phyloP scores from a whole-genome alignment of 768 basidiomycete genomes.

The Tulasnella sp. region DNA sequence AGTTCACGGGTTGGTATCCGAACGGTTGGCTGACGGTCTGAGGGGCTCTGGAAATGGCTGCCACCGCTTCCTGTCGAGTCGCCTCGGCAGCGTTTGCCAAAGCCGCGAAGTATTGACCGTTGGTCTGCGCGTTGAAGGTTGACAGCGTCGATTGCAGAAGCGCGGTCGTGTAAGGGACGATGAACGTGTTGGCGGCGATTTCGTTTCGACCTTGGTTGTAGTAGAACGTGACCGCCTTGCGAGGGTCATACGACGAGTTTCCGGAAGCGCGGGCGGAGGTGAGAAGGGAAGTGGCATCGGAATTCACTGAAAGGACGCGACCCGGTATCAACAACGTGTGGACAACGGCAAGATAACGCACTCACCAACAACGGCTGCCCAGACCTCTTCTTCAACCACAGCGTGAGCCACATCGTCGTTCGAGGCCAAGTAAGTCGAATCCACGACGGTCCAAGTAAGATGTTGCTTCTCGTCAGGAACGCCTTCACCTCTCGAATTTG shows the following conservation, averaged over 20 bases:
- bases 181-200: constrained; percentile 42
- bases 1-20: constrained; percentile 35
- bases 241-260: constrained; percentile 41
- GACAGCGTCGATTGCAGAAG: constrained; percentile 33
- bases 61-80: constrained; percentile 44
- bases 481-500: constrained; percentile 33
- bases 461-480: neutral
- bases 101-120: constrained; percentile 26
- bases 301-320: constrained; percentile 35
- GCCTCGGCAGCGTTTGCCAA: constrained; percentile 24
- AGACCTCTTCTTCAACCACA: constrained; percentile 42
- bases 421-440: constrained; percentile 12
- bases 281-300: constrained; percentile 40
- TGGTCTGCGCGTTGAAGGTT: constrained; percentile 16
- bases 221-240: constrained; percentile 40
- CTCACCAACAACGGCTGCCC: constrained; percentile 46
- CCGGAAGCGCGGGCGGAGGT: constrained; percentile 41
- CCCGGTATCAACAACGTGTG: neutral
- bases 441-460: constrained; percentile 8
- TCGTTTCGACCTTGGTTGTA: constrained; percentile 47
- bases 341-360: no score
- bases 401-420: constrained; percentile 36
- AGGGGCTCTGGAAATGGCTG: constrained; percentile 38
- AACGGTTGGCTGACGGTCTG: constrained; percentile 36
- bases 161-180: constrained; percentile 41